Evolutionary conservation across 805 yeast genomes (phyloP).

Genomic region (Yarrowia sp.): DNA sequence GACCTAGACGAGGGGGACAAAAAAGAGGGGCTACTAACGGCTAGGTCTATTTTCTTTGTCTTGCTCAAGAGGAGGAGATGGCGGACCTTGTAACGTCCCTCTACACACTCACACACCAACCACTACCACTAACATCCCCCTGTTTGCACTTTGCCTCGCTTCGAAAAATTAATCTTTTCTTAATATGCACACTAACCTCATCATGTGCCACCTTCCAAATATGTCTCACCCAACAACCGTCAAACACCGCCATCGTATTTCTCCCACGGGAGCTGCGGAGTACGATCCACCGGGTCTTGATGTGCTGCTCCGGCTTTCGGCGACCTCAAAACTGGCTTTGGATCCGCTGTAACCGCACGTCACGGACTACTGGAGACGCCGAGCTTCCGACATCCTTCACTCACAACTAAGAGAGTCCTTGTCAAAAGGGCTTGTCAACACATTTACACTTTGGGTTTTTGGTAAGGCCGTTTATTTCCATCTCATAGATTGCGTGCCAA

Average conservation of each 20-base stretch:
- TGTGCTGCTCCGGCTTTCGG: too few relatives aligned
- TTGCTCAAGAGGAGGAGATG: too few relatives aligned
- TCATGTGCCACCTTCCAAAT: slow-evolving; percentile 21
- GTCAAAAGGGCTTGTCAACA: background rate
- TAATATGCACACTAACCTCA: slow-evolving; percentile 10
- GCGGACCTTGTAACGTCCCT: background rate
- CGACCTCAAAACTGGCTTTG: too few relatives aligned
- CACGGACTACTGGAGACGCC: too few relatives aligned
- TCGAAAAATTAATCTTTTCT: background rate
- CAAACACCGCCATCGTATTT: background rate
- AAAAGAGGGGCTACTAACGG: background rate
- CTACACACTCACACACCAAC: too few relatives aligned
- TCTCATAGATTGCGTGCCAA: slow-evolving; percentile 24
- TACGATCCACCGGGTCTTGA: too few relatives aligned
- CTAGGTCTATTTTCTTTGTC: too few relatives aligned
- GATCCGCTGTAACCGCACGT: too few relatives aligned
- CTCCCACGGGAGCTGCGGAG: background rate
- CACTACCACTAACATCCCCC: background rate
- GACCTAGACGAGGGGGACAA: background rate
- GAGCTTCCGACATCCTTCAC: too few relatives aligned
- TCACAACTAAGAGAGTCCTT: background rate
- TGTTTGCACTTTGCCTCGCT: background rate
- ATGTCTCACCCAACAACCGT: slow-evolving; percentile 25
- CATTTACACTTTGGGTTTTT: background rate
- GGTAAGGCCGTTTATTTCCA: slow-evolving; percentile 7